Evolutionary conservation across 1,284 basidiomycete genomes (phyloP).

Genomic region (Stereum hirsutum): DNA sequence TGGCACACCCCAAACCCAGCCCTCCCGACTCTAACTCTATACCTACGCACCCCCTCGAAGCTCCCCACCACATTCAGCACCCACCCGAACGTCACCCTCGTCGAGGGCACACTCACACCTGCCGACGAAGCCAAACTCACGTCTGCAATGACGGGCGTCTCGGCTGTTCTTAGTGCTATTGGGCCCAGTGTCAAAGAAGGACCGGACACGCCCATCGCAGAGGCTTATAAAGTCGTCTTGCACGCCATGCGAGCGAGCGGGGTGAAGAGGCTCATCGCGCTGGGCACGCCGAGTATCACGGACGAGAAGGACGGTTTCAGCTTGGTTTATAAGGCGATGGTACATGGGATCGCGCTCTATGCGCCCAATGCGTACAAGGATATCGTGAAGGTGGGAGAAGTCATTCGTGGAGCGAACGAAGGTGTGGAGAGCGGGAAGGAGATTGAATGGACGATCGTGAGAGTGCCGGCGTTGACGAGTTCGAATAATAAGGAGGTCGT

Average conservation of each 20-base stretch:
- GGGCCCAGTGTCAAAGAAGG: slow-evolving; percentile 41
- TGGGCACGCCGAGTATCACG: slow-evolving; percentile 55
- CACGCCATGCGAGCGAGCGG: slow-evolving; percentile 38
- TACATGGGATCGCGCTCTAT: slow-evolving; percentile 27
- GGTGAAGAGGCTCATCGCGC: slow-evolving; percentile 49
- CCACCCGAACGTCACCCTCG: slow-evolving; percentile 34
- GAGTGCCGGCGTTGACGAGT: slow-evolving; percentile 52
- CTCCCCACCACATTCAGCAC: slow-evolving; percentile 38
- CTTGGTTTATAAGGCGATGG: slow-evolving; percentile 33
- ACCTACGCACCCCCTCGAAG: slow-evolving; percentile 53
- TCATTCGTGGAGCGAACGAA: too few relatives aligned
- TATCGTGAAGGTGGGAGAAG: slow-evolving; percentile 43
- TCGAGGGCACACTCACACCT: slow-evolving; percentile 49
- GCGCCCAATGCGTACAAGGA: slow-evolving; percentile 34
- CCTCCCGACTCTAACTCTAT: too few relatives aligned
- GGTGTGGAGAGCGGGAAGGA: slow-evolving; percentile 35
- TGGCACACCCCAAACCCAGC: too few relatives aligned
- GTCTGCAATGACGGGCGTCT: slow-evolving; percentile 43
- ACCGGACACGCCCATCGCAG: slow-evolving; percentile 46
- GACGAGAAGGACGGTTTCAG: slow-evolving; percentile 52
- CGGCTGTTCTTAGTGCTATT: slow-evolving; percentile 56
- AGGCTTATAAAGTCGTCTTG: slow-evolving; percentile 45
- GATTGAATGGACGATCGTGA: slow-evolving; percentile 57
- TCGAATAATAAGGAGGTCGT: slow-evolving; percentile 32
- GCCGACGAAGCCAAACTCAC: slow-evolving; percentile 32